Conservation (phyloP, 176 grass and related monocot genomes). For the Elymus sibiricus region DNA sequence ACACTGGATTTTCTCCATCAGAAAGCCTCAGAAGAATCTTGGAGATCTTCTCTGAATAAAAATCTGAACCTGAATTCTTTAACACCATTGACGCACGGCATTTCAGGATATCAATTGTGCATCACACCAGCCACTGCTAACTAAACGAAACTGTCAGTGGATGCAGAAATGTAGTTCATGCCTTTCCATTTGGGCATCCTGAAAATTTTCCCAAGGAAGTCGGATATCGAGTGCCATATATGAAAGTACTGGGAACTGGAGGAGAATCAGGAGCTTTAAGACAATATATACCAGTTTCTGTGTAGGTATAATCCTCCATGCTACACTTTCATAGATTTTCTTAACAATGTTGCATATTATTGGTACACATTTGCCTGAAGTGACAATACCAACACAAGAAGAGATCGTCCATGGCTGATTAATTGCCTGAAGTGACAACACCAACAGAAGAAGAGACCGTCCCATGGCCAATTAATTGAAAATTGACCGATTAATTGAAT, state of each 20-base stretch:
- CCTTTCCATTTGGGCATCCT: constrained; percentile 3
- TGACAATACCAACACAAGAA: background rate
- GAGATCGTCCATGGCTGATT: background rate
- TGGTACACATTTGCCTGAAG: constrained; percentile 14
- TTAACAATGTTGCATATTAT: background rate
- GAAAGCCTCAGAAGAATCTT: background rate
- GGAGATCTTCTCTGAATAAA: background rate
- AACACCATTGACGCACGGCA: background rate
- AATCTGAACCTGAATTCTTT: background rate
- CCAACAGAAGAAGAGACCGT: constrained; percentile 1
- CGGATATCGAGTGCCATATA: background rate
- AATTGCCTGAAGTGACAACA: constrained; percentile 14
- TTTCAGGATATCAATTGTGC: background rate
- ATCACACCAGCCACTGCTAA: background rate
- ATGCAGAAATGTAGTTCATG: constrained; percentile 22
- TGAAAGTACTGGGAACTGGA: background rate
- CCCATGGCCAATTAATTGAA: background rate
- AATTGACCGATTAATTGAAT: background rate
- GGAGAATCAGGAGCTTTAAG: background rate
- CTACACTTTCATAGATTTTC: constrained; percentile 10
- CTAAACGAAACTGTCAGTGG: background rate
- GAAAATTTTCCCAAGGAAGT: background rate
- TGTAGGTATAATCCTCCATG: background rate
- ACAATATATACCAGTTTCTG: constrained; percentile 27
- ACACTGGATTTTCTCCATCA: background rate